Evolutionary conservation across 176 grass and related monocot species (phyloP).

Genomic region (Aegilops speltoides): DNA sequence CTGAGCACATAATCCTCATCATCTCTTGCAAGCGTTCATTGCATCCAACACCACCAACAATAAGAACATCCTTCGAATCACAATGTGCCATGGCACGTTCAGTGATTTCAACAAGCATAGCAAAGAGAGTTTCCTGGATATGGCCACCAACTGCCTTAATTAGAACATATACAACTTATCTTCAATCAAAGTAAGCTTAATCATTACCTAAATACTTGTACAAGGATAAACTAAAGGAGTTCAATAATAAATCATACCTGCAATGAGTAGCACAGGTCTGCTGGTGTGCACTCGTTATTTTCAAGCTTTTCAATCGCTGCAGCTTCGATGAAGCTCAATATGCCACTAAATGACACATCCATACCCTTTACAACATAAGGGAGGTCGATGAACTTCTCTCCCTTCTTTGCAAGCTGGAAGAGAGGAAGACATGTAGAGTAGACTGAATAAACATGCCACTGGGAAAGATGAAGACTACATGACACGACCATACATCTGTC

Average conservation of each 20-base stretch:
- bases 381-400: conserved; percentile 93
- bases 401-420: conserved; percentile 92
- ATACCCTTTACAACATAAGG: conserved; percentile 97
- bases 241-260: conserved; percentile 55
- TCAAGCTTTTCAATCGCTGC: conserved; percentile 87
- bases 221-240: neutral
- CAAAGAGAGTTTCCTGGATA: conserved; percentile 84
- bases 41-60: conserved; percentile 93
- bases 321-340: conserved; percentile 96
- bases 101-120: conserved; percentile 99
- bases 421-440: conserved; percentile 13
- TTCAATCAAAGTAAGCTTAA: conserved; percentile 2
- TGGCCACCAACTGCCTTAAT: neutral
- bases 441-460: conserved; percentile 3
- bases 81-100: conserved; percentile 96
- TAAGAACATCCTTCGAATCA: conserved; percentile 82
- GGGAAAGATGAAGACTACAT: neutral
- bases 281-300: conserved; percentile 89
- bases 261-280: conserved; percentile 94
- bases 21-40: conserved; percentile 90
- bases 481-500: neutral
- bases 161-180: neutral
- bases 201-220: neutral
- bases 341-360: conserved; percentile 99
- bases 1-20: conserved; percentile 95